Base-by-base conservation (phyloP, 768 basidiomycete genomes). In the Tulasnella sp. region DNA sequence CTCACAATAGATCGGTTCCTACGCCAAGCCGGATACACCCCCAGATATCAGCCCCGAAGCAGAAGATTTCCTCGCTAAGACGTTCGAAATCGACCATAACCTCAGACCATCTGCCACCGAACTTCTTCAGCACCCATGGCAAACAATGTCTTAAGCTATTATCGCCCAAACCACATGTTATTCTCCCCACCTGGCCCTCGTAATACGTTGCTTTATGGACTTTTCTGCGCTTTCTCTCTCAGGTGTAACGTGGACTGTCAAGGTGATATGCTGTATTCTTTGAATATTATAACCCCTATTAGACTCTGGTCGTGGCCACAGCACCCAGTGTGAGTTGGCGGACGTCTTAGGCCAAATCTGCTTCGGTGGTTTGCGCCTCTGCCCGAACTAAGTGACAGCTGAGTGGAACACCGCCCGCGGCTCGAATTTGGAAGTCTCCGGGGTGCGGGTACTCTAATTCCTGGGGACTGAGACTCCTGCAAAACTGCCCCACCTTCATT, bases 41-140 rank as follows among this genome's bases (percentile, higher is more conserved):
- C 90, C 92, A 0, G 97, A 99, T 83, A 96, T 98, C 75, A 94
- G 95, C 3, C 80, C 90, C 1, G 95, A 97, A 16, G 95, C 95
- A 0, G 91, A 92, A 73, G 91, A 92, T 81, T 97, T 98, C 85
- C 87, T 99, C 71, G 87, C 89, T 35, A 88, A 88, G 80, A 96
- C 96, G 5, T 98, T 98, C 82, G 93, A 95, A 80, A 85, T 95
- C 69, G 89, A 98, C 81, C 92, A 95, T 79, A 88, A 90, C 80
- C 88, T 88, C 39, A 89, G 96, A 73, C 95, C 95, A 6, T 89
- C 92, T 23, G 95, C 95, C 11, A 86, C 87, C 1, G 92, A 91
- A 80, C 86, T 97, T 13, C 87, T 95, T 48, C 88, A 89, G 74
- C 92, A 96, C 82, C 82, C 88, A 3, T 98, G 95, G 91, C 61